Conservation (phyloP, 2,329 filamentous ascomycete species). For the Colletotrichum agaves region DNA sequence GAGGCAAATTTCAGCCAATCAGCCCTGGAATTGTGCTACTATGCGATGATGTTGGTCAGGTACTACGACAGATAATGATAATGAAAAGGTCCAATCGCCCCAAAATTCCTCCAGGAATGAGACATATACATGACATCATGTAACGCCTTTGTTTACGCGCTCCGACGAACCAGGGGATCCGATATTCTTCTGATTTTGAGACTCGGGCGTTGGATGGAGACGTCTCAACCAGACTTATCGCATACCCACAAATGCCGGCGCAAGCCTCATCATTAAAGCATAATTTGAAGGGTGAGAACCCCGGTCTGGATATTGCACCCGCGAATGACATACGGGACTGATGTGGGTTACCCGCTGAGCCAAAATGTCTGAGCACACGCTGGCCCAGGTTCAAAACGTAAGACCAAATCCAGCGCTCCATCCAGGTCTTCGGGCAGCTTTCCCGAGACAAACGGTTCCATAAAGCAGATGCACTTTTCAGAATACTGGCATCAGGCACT, state of each 20-base stretch:
- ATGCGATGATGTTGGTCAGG: background rate
- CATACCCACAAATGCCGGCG: background rate
- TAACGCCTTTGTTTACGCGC: background rate
- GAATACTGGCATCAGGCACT: background rate
- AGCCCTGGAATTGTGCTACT: conserved; percentile 16
- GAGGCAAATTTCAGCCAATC: background rate
- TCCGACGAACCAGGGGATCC: background rate
- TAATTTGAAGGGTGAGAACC: background rate
- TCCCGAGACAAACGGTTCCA: too few species aligned
- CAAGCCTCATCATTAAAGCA: background rate
- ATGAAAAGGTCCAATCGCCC: conserved; percentile 5
- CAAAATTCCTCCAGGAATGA: background rate
- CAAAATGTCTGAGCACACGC: background rate
- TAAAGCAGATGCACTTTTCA: too few species aligned
- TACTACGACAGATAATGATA: conserved; percentile 16
- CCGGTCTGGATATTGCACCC: background rate
- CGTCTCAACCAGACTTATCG: background rate
- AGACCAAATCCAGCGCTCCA: background rate
- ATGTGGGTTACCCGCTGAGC: conserved; percentile 18
- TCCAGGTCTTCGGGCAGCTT: background rate
- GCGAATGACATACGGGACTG: conserved; percentile 16
- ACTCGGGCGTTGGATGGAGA: background rate
- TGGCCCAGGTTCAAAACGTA: background rate
- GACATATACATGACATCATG: too few species aligned
- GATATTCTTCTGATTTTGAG: background rate